These are phyloP conservation scores for Cystobasidium tubakii DNA, from an alignment of 768 basidiomycete species.

Conservation along the genomic window DNA sequence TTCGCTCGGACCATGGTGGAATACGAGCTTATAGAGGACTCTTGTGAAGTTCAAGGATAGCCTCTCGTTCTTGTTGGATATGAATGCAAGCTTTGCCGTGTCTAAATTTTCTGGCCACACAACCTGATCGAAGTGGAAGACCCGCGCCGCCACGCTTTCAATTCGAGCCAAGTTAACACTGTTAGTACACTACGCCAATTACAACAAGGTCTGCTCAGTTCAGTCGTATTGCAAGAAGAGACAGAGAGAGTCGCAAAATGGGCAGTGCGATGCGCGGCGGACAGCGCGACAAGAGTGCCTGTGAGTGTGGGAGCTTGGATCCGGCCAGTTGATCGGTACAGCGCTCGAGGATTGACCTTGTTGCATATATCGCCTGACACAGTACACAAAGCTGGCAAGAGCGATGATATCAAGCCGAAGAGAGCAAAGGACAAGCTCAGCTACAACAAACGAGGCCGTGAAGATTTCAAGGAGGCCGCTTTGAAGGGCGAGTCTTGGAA, in stretches of 20 bases:
- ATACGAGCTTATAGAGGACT: not conserved
- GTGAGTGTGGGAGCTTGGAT: not conserved
- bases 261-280: not conserved
- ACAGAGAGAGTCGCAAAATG: not conserved
- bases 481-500: conserved; percentile 2
- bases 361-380: not conserved
- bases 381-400: not conserved
- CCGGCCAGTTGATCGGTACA: not conserved
- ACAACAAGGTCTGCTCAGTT: too few relatives aligned
- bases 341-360: too few relatives aligned
- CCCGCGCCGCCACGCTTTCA: not conserved
- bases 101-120: not conserved
- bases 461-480: conserved; percentile 15
- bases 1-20: conserved; percentile 24
- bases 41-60: not conserved
- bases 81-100: not conserved
- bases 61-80: not conserved
- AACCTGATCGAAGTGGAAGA: not conserved
- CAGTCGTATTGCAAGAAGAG: not conserved
- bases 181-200: too few relatives aligned
- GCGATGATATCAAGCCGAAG: conserved; percentile 5
- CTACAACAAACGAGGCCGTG: conserved; percentile 17
- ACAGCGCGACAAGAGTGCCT: not conserved
- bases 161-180: too few relatives aligned
- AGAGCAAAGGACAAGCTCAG: conserved; percentile 24